Evolutionary conservation across 495 filamentous ascomycete species (phyloP).

Genomic region (Chaetomium cochliodes): DNA sequence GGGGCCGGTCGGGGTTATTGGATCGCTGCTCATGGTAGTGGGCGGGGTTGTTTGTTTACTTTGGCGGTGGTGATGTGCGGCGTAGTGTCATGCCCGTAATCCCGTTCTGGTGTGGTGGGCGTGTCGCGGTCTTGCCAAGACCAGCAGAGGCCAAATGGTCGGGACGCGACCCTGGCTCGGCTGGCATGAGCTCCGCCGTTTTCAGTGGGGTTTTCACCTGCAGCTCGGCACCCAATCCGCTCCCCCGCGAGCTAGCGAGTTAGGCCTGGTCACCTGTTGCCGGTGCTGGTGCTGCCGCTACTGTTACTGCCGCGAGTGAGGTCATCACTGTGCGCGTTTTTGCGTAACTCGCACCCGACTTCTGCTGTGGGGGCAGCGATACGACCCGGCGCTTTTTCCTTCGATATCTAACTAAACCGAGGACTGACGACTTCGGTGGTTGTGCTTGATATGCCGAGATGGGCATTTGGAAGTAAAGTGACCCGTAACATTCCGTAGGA

Average conservation of each 20-base stretch:
- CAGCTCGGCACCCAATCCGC: conserved; percentile 15
- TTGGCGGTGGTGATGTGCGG: background rate
- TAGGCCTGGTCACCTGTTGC: too few species aligned
- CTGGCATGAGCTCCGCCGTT: background rate
- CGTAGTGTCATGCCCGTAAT: background rate
- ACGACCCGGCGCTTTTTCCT: background rate
- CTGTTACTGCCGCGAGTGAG: too few species aligned
- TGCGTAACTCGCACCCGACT: background rate
- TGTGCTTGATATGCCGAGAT: too few species aligned
- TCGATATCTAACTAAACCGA: background rate
- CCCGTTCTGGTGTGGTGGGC: background rate
- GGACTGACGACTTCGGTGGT: too few species aligned
- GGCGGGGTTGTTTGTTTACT: background rate
- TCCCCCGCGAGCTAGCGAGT: conserved; percentile 14
- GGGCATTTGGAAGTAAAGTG: too few species aligned
- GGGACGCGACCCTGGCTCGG: background rate
- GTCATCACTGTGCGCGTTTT: conserved; percentile 15
- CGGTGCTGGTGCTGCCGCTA: too few species aligned
- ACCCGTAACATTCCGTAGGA: too few species aligned
- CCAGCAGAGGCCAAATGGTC: background rate
- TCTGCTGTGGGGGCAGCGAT: too few species aligned
- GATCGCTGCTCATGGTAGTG: background rate
- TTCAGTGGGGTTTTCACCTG: background rate
- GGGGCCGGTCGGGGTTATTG: conserved; percentile 5
- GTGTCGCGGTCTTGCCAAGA: conserved; percentile 1